Evolutionary conservation across 2,329 filamentous ascomycete genomes (phyloP).

Genomic region (Aspergillus fijiensis): DNA sequence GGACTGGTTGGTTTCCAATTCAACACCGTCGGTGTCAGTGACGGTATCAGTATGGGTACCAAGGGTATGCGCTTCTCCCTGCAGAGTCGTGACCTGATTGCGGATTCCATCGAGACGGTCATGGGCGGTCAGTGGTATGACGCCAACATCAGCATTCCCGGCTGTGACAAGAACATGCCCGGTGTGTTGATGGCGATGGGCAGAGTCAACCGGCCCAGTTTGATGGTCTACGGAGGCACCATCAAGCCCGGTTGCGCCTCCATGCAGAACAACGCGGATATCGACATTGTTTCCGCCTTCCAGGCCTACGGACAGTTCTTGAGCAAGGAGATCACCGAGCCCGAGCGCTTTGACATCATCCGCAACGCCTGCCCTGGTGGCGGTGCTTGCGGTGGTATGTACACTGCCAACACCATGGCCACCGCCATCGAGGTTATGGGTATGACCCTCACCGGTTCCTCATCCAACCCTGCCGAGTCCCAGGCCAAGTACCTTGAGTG

Average conservation of each 20-base stretch:
- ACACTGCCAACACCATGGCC: constrained; percentile 72
- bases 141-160: constrained; percentile 92
- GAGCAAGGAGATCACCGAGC: constrained; percentile 13
- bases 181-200: constrained; percentile 92
- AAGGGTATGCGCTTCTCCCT: constrained; percentile 94
- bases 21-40: constrained; percentile 97
- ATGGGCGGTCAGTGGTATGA: constrained; percentile 99
- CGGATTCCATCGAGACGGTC: constrained; percentile 97
- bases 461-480: constrained; percentile 74
- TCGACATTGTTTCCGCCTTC: constrained; percentile 97
- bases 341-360: constrained; percentile 16
- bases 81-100: constrained; percentile 93
- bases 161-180: constrained; percentile 99
- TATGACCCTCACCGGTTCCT: constrained; percentile 79
- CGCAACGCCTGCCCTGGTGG: constrained; percentile 59
- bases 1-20: constrained; percentile 93
- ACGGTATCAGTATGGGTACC: constrained; percentile 98
- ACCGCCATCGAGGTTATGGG: constrained; percentile 70
- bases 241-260: constrained; percentile 87
- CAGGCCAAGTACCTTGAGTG: constrained; percentile 72
- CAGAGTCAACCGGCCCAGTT: constrained; percentile 83
- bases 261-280: constrained; percentile 68
- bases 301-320: constrained; percentile 95
- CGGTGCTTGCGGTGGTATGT: constrained; percentile 81
- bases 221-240: constrained; percentile 97